phyloP scores from a whole-genome alignment of 2,329 filamentous ascomycete species.

The Scolecobasidium constrictum region DNA sequence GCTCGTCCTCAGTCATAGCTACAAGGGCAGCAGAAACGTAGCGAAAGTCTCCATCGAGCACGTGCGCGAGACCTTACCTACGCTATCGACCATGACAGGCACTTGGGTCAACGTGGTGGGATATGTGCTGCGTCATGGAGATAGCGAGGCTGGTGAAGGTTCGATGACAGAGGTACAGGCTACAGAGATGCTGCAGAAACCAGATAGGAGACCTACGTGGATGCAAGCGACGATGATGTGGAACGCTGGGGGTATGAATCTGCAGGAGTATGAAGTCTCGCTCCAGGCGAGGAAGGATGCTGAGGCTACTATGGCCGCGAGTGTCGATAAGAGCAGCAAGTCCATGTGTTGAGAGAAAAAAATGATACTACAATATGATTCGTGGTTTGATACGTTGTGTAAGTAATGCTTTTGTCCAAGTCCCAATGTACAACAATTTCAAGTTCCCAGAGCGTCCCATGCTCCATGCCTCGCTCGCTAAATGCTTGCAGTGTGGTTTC shows the following conservation, averaged over 20 bases:
- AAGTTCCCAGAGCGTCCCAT: not conserved
- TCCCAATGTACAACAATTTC: not conserved
- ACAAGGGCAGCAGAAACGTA: conserved; percentile 25
- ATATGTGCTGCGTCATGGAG: conserved; percentile 36
- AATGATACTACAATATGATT: too few relatives aligned
- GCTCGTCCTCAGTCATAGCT: conserved; percentile 58
- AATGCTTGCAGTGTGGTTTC: conserved; percentile 1
- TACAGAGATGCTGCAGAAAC: not conserved
- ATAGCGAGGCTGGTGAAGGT: not conserved
- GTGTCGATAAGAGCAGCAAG: too few relatives aligned
- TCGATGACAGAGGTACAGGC: not conserved
- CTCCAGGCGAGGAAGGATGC: conserved; percentile 6
- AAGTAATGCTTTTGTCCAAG: not conserved
- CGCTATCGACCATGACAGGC: conserved; percentile 58
- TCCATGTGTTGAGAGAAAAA: too few relatives aligned
- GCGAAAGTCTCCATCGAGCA: conserved; percentile 62
- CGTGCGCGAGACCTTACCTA: conserved; percentile 53
- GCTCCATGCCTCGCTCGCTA: not conserved
- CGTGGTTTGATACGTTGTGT: too few relatives aligned
- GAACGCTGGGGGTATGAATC: conserved; percentile 60
- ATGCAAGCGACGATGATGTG: conserved; percentile 73
- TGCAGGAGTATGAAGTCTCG: conserved; percentile 59
- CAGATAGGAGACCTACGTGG: conserved; percentile 7
- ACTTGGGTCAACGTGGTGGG: conserved; percentile 85
- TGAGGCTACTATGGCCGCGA: not conserved